Base-by-base conservation (phyloP, 192 early-diverging fungal genomes). In the Linderina pennispora region DNA sequence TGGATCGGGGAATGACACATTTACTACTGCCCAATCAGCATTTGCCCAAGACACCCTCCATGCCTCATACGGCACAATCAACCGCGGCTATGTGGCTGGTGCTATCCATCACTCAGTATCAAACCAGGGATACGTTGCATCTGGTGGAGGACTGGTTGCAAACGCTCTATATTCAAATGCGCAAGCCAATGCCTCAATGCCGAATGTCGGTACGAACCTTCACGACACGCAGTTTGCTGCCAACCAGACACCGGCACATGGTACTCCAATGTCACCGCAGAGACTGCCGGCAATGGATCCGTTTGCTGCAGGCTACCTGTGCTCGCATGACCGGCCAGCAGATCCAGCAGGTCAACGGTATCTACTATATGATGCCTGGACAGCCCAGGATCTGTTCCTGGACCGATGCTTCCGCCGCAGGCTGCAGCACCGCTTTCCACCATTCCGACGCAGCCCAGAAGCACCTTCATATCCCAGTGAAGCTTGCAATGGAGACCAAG, bases 151-250 rank as follows among this genome's bases (percentile, higher is more conserved):
- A 21, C 3, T 22, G 6, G 36, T n/a, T 2, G 11, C 32, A 21
- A 46, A 35, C 23, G 42, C 46, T 8, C 21, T 43, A 16, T 46
- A 57, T 22, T 13, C 49, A 2, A 39, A 41, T 34, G 20, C 37
- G 21, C 31, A 52, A 15, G 45, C 54, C 21, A 69, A 53, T 16
- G 50, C 58, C 19, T 69, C 66, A 4, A 58, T 69, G 66, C 59
- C 66, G 6, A 62, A 58, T 23, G 59, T 71, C 28, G 11, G 28
- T 31, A 51, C 59, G 2, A 41, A 47, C 21, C 18, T 39, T 8
- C 18, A 43, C n/a, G 53, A 55, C 1, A 15, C 26, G 9, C 43
- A 55, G 28, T 19, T 34, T 47, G 38, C 28, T 16, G 43, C 4
- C 24, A 22, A 23, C 34, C 20, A 32, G 26, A 23, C 10, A 9